Percentiles rank a stretch among this genome's conserved stretches.
Conservation (phyloP, 2,329 filamentous ascomycete genomes). For the Pseudogymnoascus sp. region DNA sequence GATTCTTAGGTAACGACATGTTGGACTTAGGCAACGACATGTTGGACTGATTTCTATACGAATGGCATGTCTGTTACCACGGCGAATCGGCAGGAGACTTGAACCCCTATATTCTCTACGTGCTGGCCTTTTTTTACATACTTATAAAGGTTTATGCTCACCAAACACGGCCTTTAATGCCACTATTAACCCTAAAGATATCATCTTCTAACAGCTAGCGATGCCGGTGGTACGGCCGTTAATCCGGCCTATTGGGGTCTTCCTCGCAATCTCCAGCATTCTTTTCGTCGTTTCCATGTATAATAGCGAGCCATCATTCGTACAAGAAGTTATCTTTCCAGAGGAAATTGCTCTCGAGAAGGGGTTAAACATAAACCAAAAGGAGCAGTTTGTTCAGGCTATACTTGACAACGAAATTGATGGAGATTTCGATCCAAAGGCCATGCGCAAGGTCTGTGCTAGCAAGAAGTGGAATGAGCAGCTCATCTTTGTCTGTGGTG, state of each 20-base stretch:
- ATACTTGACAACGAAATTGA: constrained; percentile 16
- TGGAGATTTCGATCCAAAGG: constrained; percentile 16
- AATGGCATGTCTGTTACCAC: too few relatives aligned
- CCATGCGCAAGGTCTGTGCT: constrained; percentile 25
- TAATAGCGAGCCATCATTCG: neutral
- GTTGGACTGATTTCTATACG: too few relatives aligned
- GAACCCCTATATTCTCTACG: too few relatives aligned
- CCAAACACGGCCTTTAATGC: too few relatives aligned
- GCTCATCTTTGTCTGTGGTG: constrained; percentile 36
- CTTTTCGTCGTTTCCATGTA: neutral
- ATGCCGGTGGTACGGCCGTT: neutral
- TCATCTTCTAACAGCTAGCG: neutral
- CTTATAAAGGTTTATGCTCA: too few relatives aligned
- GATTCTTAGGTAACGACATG: too few relatives aligned
- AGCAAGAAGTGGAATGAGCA: constrained; percentile 33
- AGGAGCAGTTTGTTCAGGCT: constrained; percentile 13
- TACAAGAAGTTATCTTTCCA: neutral
- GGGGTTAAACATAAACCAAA: neutral
- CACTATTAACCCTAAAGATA: neutral
- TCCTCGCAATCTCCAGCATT: neutral
- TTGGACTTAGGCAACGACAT: too few relatives aligned
- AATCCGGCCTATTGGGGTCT: neutral
- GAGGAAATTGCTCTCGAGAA: neutral
- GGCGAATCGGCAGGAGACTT: too few relatives aligned
- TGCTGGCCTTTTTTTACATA: too few relatives aligned